Base-by-base conservation (phyloP, 371 early-diverging fungal species). In the Rhizopus arrhizus region DNA sequence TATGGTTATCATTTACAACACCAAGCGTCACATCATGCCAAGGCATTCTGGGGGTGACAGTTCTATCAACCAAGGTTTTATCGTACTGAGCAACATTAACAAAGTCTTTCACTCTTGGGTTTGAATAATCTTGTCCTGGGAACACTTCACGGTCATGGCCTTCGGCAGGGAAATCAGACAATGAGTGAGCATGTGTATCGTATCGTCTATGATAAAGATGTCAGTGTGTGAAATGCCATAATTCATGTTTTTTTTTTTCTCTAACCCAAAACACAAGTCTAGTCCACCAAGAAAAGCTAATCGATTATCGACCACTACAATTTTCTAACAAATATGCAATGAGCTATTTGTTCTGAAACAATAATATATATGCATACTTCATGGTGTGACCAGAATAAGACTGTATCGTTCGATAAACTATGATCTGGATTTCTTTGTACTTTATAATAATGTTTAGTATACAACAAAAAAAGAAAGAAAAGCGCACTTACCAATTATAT, bases 1-100 rank as follows among this genome's bases (percentile, higher is more conserved):
- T 48, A 13, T 22, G 49, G 7, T 52, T n/a, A 29, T 40, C 8
- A 75, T 70, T 46, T 66, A 75, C 84, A 61, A 90, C 82, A 45
- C 82, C 89, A 51, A 91, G 68, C 0, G 89, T 87, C n/a, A 96
- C 85, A 62, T 97, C 97, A 72, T 96, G 96, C 97, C 97, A 97
- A 22, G 96, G 95, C 95, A 97, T 93, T 51, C 97, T 84, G 8
- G 94, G 85, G 2, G 75, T 83, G 12, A 56, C 62, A 50, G 67
- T 60, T 41, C 86, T 77, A 51, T 90, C 85, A 1, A 93, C 80
- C 11, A 90, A 56, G 1, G 82, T 75, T 41, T 66, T 74, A 28
- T 82, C 72, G 55, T 73, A 73, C 45, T 82, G 70, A 29, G 79
- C 73, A 33, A 93, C 89, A 68, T 91, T 79, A 33, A 69, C 68